phyloP scores from a whole-genome alignment of 306 rosid species.

The Malus sieversii region DNA sequence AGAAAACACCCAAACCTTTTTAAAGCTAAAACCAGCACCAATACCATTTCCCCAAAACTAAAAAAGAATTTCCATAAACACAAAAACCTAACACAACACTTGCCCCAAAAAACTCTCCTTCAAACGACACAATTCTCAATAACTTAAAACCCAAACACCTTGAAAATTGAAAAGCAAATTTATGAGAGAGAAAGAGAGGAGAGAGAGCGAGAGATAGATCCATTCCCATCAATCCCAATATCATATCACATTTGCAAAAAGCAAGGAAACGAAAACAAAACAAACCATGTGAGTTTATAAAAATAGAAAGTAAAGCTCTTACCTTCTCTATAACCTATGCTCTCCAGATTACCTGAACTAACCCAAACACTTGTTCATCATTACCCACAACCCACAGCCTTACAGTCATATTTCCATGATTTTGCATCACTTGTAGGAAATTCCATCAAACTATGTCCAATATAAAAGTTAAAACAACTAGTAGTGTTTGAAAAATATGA shows the following conservation, averaged over 20 bases:
- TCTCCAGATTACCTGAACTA: not conserved
- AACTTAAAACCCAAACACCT: constrained; percentile 31
- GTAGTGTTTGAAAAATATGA: too few species aligned
- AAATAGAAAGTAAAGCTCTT: not conserved
- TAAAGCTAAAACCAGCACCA: constrained; percentile 20
- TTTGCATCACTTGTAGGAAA: constrained; percentile 59
- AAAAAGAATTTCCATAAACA: constrained; percentile 26
- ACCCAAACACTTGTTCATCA: constrained; percentile 8
- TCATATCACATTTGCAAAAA: not conserved
- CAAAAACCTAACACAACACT: constrained; percentile 18
- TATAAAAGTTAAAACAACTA: too few species aligned
- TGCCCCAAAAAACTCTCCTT: constrained; percentile 21
- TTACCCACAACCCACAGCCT: constrained; percentile 18
- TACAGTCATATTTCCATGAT: constrained; percentile 53
- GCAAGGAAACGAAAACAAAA: not conserved
- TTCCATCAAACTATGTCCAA: not conserved
- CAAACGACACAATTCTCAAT: constrained; percentile 44
- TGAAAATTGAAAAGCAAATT: constrained; percentile 30
- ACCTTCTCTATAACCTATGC: not conserved
- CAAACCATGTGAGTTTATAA: constrained; percentile 1
- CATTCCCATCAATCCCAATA: constrained; percentile 34
- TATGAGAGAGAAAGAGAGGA: not conserved
- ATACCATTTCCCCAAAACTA: constrained; percentile 31
- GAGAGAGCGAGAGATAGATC: not conserved
- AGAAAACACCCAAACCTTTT: constrained; percentile 32